phyloP scores from a whole-genome alignment of 208 protist species.

The Wallacemonas sp. region DNA sequence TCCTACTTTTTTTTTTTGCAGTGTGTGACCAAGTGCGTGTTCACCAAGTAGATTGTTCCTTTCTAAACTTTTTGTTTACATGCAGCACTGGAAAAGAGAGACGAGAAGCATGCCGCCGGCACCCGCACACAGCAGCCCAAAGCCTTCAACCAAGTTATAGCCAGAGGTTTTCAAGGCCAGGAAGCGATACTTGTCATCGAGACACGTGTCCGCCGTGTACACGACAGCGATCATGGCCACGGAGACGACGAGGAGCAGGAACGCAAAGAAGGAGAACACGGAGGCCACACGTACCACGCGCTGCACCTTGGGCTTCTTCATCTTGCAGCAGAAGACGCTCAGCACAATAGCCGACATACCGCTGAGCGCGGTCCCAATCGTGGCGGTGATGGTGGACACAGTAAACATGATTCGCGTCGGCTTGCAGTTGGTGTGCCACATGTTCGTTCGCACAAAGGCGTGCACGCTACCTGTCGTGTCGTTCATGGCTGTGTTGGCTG shows the following conservation, averaged over 20 bases:
- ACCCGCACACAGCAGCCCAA: conserved; percentile 4
- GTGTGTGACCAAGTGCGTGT: no score
- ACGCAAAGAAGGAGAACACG: conserved; percentile 23
- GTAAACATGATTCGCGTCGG: conserved; percentile 6
- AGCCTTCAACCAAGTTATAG: conserved; percentile 9
- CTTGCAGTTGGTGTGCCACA: conserved; percentile 10
- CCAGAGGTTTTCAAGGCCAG: conserved; percentile 3
- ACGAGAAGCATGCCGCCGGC: not conserved
- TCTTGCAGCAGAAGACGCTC: conserved; percentile 10
- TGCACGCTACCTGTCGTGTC: not conserved
- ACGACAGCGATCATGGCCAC: conserved; percentile 2
- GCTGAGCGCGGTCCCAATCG: conserved; percentile 8
- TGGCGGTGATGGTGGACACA: not conserved
- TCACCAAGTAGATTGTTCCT: no score
- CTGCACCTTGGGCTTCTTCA: not conserved
- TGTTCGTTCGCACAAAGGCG: conserved; percentile 1
- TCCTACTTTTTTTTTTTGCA: no score
- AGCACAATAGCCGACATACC: conserved; percentile 1
- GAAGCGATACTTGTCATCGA: not conserved
- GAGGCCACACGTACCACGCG: not conserved
- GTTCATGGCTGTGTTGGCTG: not conserved
- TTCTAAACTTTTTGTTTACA: not conserved
- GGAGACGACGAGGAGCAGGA: conserved; percentile 7
- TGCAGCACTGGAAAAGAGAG: not conserved
- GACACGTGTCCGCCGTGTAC: not conserved